phyloP scores from a whole-genome alignment of 2,329 filamentous ascomycete species.

The Fusarium xyrophilum region DNA sequence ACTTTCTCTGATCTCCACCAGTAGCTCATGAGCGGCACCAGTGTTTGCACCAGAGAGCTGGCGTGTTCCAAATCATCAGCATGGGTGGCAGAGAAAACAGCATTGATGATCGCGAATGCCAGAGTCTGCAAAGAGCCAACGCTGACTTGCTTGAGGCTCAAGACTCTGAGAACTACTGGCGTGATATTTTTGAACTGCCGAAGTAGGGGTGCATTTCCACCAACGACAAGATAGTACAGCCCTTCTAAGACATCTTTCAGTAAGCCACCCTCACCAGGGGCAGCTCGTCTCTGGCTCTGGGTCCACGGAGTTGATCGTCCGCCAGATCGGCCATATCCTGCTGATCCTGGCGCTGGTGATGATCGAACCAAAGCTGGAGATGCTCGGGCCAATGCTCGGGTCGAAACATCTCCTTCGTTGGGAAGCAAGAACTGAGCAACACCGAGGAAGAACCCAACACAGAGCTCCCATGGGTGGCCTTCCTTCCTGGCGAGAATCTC shows the following conservation, averaged over 20 bases:
- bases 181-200: slow-evolving; percentile 64
- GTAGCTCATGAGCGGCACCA: slow-evolving; percentile 74
- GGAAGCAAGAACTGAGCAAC: slow-evolving; percentile 60
- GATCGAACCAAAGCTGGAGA: slow-evolving; percentile 55
- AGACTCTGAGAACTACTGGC: slow-evolving; percentile 62
- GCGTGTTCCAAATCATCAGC: slow-evolving; percentile 73
- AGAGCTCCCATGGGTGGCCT: slow-evolving; percentile 69
- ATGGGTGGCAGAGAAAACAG: slow-evolving; percentile 68
- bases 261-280: slow-evolving; percentile 44
- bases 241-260: slow-evolving; percentile 62
- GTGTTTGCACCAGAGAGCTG: slow-evolving; percentile 62
- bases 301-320: slow-evolving; percentile 42
- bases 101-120: slow-evolving; percentile 79
- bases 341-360: slow-evolving; percentile 54
- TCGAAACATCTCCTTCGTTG: slow-evolving; percentile 50
- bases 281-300: slow-evolving; percentile 42
- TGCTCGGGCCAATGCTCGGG: slow-evolving; percentile 47
- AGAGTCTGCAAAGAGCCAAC: slow-evolving; percentile 71
- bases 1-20: slow-evolving; percentile 79
- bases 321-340: slow-evolving; percentile 41
- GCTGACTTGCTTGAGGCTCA: slow-evolving; percentile 65
- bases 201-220: slow-evolving; percentile 71
- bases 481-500: slow-evolving; percentile 72
- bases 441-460: slow-evolving; percentile 74
- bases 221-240: slow-evolving; percentile 67